Evolutionary conservation across 371 early-diverging fungal genomes (phyloP).

Genomic region (Mortierella sp.): DNA sequence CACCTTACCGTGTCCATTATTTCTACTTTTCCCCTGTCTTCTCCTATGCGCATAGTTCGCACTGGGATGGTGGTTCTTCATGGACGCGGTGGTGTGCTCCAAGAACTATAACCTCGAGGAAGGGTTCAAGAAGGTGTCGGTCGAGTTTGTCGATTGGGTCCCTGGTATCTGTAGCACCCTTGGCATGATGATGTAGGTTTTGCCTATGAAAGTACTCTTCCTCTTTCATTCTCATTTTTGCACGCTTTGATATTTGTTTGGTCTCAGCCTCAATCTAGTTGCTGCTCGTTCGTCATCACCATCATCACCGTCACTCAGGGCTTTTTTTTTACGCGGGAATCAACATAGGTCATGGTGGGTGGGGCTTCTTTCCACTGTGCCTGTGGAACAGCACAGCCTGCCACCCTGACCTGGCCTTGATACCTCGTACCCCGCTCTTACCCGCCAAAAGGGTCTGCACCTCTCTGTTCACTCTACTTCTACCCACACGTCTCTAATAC

Average conservation of each 20-base stretch:
- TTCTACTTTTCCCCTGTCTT: too few relatives aligned
- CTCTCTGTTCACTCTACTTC: neutral
- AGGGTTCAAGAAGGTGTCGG: constrained; percentile 53
- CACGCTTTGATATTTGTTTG: neutral
- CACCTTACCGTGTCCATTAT: too few relatives aligned
- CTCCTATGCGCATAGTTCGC: constrained; percentile 69
- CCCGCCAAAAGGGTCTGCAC: too few relatives aligned
- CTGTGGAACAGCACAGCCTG: neutral
- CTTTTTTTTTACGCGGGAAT: neutral
- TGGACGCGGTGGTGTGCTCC: constrained; percentile 73
- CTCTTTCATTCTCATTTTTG: neutral
- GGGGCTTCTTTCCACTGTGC: neutral
- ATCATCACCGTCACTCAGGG: neutral
- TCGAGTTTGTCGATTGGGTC: constrained; percentile 85
- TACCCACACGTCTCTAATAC: neutral
- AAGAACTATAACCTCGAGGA: constrained; percentile 55
- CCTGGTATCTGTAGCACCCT: constrained; percentile 82
- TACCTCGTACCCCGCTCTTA: neutral
- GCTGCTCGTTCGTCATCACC: neutral
- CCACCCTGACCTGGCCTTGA: neutral
- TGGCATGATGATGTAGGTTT: constrained; percentile 77
- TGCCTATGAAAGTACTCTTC: neutral
- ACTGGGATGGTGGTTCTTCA: constrained; percentile 88
- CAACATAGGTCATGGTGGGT: too few relatives aligned
- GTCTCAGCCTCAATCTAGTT: neutral